These are phyloP conservation scores for Coniella lustricola DNA, from an alignment of 2,329 filamentous ascomycete genomes.

Conservation along the genomic window DNA sequence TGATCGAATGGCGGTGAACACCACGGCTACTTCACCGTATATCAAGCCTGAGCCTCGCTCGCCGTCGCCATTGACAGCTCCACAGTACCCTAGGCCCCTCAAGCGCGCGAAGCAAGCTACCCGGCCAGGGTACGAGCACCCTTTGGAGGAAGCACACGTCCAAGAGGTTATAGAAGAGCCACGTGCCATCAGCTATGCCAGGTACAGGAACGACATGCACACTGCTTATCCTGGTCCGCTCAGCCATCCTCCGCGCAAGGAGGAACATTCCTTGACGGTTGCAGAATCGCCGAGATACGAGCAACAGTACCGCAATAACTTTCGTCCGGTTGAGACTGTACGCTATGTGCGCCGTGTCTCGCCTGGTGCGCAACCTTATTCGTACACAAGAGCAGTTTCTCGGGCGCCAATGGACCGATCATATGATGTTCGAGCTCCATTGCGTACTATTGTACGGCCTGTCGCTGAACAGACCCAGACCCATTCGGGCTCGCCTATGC, in stretches of 20 bases:
- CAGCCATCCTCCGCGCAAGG: conserved; percentile 21
- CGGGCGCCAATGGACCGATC: conserved; percentile 35
- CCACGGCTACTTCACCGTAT: conserved; percentile 41
- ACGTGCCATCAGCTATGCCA: conserved; percentile 29
- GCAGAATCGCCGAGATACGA: conserved; percentile 23
- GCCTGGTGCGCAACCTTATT: conserved; percentile 29
- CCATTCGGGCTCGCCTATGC: conserved; percentile 41
- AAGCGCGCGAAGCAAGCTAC: conserved; percentile 49
- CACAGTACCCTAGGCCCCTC: conserved; percentile 45
- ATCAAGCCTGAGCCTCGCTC: conserved; percentile 62
- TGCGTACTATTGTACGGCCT: conserved; percentile 42
- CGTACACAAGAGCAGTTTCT: conserved; percentile 34
- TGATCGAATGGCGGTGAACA: conserved; percentile 41
- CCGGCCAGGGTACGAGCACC: conserved; percentile 31
- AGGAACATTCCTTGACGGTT: conserved; percentile 23
- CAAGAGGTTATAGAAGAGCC: conserved; percentile 39
- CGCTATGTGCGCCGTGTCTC: conserved; percentile 33
- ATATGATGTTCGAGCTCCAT: conserved; percentile 34
- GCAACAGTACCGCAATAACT: conserved; percentile 28
- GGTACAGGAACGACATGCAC: conserved; percentile 26
- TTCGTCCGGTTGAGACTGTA: conserved; percentile 23
- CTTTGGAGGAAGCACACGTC: conserved; percentile 26
- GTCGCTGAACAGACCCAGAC: conserved; percentile 40
- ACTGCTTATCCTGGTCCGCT: conserved; percentile 30
- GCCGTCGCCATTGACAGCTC: conserved; percentile 49